A percentile compares a stretch with the other conserved stretches of the same genome.
phyloP scores from a whole-genome alignment of 306 rosid genomes.

The Sechiopsis laciniata region DNA sequence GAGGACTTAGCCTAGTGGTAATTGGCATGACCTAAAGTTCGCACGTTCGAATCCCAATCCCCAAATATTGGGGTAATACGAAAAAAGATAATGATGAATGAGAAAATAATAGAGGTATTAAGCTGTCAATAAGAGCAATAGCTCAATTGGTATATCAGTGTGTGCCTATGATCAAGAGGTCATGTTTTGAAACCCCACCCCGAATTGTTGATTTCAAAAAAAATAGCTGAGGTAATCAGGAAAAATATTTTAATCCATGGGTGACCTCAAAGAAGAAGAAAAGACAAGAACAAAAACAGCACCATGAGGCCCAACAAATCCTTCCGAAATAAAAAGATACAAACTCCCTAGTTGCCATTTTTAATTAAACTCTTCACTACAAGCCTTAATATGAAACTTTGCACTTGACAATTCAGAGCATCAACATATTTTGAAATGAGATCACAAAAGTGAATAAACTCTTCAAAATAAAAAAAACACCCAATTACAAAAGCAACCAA shows the following conservation, averaged over 20 bases:
- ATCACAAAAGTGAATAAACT: neutral
- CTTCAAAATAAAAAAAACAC: neutral
- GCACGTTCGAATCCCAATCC: no score
- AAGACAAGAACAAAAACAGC: neutral
- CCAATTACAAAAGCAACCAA: neutral
- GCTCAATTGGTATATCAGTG: no score
- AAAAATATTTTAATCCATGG: neutral
- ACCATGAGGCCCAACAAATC: neutral
- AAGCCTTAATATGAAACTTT: neutral
- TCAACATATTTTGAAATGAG: neutral
- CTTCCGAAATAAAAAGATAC: neutral
- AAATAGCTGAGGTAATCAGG: neutral
- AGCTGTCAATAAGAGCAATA: neutral
- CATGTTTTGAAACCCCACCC: no score
- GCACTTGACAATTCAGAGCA: neutral
- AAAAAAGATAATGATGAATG: neutral
- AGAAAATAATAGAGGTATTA: neutral
- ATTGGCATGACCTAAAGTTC: no score
- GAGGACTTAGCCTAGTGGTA: neutral
- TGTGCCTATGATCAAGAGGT: no score
- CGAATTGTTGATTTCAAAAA: neutral
- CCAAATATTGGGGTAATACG: no score
- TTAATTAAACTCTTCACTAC: neutral
- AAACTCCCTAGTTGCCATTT: neutral
- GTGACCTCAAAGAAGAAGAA: neutral